Percentiles rank a stretch among this genome's conserved stretches.
These are phyloP conservation scores for Persicaria maculosa DNA, from an alignment of 148 eudicot genomes.

Conservation along the genomic window DNA sequence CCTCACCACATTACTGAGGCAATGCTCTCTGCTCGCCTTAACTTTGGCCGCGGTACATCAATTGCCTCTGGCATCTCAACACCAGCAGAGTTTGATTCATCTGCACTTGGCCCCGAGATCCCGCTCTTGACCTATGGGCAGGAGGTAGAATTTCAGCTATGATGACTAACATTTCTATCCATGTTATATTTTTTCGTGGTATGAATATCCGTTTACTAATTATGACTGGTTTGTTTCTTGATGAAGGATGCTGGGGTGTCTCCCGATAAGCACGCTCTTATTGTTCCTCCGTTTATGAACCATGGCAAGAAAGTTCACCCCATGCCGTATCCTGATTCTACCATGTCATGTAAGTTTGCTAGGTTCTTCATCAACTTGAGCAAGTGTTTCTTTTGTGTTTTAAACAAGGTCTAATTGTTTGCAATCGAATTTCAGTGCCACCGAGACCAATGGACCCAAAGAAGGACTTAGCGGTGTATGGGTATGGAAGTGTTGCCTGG, in stretches of 20 bases:
- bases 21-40: conserved; percentile 26
- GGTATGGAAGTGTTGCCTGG: conserved; percentile 98
- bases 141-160: conserved; percentile 43
- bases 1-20: conserved; percentile 38
- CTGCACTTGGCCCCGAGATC: conserved; percentile 32
- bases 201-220: neutral
- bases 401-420: conserved; percentile 6
- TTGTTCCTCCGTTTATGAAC: conserved; percentile 49
- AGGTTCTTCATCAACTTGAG: too few relatives aligned
- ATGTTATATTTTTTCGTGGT: neutral
- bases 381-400: neutral
- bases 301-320: conserved; percentile 49
- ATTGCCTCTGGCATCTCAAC: conserved; percentile 44
- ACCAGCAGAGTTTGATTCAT: conserved; percentile 44
- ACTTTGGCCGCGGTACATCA: conserved; percentile 29
- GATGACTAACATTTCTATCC: too few relatives aligned
- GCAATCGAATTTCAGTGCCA: conserved; percentile 39
- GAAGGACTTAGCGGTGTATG: conserved; percentile 80
- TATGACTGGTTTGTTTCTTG: conserved; percentile 11
- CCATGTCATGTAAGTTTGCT: conserved; percentile 52
- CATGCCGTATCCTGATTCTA: conserved; percentile 37
- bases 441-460: conserved; percentile 81
- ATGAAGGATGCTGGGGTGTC: conserved; percentile 61
- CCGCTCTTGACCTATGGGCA: conserved; percentile 73
- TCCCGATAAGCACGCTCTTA: conserved; percentile 65